Percentiles rank a stretch among this genome's conserved stretches.
Evolutionary conservation across 2,329 filamentous ascomycete species (phyloP).

Genomic region (Fusarium sp.): DNA sequence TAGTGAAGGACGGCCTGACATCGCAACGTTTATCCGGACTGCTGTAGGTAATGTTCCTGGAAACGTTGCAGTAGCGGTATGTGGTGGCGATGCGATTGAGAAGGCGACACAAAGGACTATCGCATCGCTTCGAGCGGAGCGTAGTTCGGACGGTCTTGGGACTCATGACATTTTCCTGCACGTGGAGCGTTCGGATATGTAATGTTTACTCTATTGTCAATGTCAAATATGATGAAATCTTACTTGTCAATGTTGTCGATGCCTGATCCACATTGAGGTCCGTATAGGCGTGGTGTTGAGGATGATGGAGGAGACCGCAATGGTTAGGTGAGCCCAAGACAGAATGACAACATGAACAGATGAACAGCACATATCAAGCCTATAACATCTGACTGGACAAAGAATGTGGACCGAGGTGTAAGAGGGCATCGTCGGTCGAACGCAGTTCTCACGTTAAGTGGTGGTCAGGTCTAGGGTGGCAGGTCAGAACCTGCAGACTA

Average conservation of each 20-base stretch:
- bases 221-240: neutral
- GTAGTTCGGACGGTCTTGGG: constrained; percentile 19
- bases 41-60: constrained; percentile 32
- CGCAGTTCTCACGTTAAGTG: neutral
- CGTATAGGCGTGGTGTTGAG: neutral
- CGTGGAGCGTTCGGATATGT: constrained; percentile 40
- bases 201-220: constrained; percentile 5
- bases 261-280: neutral
- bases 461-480: neutral
- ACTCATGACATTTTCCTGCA: constrained; percentile 35
- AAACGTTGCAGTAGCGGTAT: constrained; percentile 38
- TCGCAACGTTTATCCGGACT: constrained; percentile 31
- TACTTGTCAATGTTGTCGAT: neutral
- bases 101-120: constrained; percentile 32
- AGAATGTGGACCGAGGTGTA: neutral
- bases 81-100: constrained; percentile 38
- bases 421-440: neutral
- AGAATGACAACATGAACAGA: neutral
- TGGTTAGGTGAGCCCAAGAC: neutral
- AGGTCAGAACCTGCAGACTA: neutral
- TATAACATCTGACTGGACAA: neutral
- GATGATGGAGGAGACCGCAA: neutral
- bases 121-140: constrained; percentile 20
- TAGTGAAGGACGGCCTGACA: constrained; percentile 40
- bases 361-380: neutral